Evolutionary conservation across 2,329 filamentous ascomycete genomes (phyloP), one percentile per base, ranked within the genome.

Genomic region (Colletotrichum somersetense): DNA sequence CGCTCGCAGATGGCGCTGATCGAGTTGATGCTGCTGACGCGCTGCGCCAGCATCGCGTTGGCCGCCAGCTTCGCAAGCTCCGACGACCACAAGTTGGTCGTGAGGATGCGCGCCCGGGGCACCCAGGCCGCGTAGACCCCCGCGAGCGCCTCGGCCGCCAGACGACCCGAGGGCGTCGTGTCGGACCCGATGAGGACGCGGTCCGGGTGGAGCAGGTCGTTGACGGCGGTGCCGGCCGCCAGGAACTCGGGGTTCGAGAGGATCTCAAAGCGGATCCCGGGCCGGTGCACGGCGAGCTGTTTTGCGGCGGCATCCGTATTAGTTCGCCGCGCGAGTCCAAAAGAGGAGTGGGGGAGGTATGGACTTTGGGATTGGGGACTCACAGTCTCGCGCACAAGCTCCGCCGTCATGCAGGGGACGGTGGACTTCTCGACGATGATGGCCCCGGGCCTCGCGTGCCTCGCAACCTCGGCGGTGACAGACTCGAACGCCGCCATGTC

Each of bases 381-480:
- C 81, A 94, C 89, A 73, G 90, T 93, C 74, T 91, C 88, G 75
- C 88, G 86, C 48, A 95, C 89, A 26, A 90, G 87, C 75, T 93
- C 87, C 1, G 92, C 91, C 5, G 93, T 94, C 73, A 91, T 85
- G 79, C 91, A 93, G 4, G 93, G 93, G 35, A 95, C 93, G 0
- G 93, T 96, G 63, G 90, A 92, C 83, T 95, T 96, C 83, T 95
- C 93, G 20, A 95, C 93, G 63, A 96, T 89, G 64, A 95, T 93
- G 65, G 91, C 89, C 57, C 90, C 91, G 14, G 87, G 84, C n/a
- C 87, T 88, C 3, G 92, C 91, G 72, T 91, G 85, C 74, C 88
- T 84, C 6, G 92, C 93, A 35, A 95, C 90, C 71, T 89, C 88
- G 61, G 87, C 85, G 1, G 89, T 90, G 8, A 92, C 92, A 38